Conservation (phyloP, 129 eudicot genomes). For the Lactuca sativa region DNA sequence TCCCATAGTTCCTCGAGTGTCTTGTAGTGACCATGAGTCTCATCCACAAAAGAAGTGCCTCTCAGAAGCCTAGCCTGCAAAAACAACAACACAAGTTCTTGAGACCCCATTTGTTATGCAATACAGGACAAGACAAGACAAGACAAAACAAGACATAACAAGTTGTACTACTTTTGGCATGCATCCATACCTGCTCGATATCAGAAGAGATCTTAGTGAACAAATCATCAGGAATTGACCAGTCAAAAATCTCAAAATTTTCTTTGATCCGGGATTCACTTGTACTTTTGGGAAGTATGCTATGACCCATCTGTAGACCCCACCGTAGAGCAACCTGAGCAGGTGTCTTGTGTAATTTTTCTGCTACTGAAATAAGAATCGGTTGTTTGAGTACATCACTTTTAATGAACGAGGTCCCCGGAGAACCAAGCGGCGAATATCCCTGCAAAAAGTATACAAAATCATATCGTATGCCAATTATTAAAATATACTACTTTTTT, state of each 20-base stretch:
- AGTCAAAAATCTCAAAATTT: constrained; percentile 59
- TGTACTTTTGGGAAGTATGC: constrained; percentile 75
- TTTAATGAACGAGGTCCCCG: constrained; percentile 48
- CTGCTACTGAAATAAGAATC: constrained; percentile 46
- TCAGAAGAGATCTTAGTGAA: constrained; percentile 50
- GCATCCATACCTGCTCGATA: constrained; percentile 56
- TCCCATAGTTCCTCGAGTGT: constrained; percentile 76
- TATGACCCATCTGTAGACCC: constrained; percentile 84
- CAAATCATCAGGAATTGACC: constrained; percentile 77
- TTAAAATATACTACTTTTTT: too few species aligned
- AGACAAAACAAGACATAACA: too few species aligned
- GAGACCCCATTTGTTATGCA: too few species aligned
- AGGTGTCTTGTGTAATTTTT: constrained; percentile 72
- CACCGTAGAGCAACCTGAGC: constrained; percentile 85
- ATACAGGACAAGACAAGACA: too few species aligned
- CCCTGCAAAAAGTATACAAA: constrained; percentile 36
- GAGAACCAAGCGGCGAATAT: constrained; percentile 85
- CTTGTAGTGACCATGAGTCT: constrained; percentile 57
- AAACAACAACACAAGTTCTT: not conserved
- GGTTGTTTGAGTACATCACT: constrained; percentile 58
- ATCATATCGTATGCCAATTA: not conserved
- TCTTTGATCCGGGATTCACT: constrained; percentile 61
- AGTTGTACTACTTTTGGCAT: not conserved
- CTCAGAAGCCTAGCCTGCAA: constrained; percentile 63
- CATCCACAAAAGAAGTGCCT: constrained; percentile 50